Conservation (phyloP, 805 yeast species). For the Blastobotrys peoriensis region DNA sequence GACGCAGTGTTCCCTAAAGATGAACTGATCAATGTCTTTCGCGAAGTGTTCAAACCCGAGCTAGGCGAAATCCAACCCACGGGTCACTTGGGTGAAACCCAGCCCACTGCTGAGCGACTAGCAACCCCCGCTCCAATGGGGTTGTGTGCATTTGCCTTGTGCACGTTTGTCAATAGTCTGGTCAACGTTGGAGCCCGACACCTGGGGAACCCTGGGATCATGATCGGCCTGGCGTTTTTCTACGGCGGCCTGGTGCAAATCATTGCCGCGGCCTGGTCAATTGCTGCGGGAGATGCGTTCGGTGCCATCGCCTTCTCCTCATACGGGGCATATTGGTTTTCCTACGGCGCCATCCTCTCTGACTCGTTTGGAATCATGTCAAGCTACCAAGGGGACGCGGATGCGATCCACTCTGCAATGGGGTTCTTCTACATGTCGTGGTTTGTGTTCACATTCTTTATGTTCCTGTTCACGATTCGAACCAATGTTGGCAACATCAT, state of each 20-base stretch:
- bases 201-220: slow-evolving; percentile 44
- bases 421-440: slow-evolving; percentile 58
- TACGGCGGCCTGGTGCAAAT: slow-evolving; percentile 60
- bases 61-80: slow-evolving; percentile 40
- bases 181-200: slow-evolving; percentile 51
- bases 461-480: slow-evolving; percentile 49
- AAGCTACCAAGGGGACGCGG: slow-evolving; percentile 42
- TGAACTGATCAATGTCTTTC: slow-evolving; percentile 59
- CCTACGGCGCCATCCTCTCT: slow-evolving; percentile 54
- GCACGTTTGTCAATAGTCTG: slow-evolving; percentile 56
- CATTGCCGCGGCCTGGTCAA: slow-evolving; percentile 62
- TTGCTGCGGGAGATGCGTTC: slow-evolving; percentile 57
- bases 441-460: slow-evolving; percentile 52
- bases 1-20: slow-evolving; percentile 40
- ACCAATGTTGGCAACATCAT: slow-evolving; percentile 59
- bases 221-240: slow-evolving; percentile 52
- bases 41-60: slow-evolving; percentile 46
- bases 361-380: slow-evolving; percentile 53
- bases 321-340: slow-evolving; percentile 67
- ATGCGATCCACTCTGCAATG: slow-evolving; percentile 39
- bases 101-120: slow-evolving; percentile 47
- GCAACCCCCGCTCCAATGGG: slow-evolving; percentile 68
- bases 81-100: slow-evolving; percentile 48
- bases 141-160: slow-evolving; percentile 52
- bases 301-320: slow-evolving; percentile 60